phyloP scores from a whole-genome alignment of 176 grass and related monocot genomes.

The Typha latifolia region DNA sequence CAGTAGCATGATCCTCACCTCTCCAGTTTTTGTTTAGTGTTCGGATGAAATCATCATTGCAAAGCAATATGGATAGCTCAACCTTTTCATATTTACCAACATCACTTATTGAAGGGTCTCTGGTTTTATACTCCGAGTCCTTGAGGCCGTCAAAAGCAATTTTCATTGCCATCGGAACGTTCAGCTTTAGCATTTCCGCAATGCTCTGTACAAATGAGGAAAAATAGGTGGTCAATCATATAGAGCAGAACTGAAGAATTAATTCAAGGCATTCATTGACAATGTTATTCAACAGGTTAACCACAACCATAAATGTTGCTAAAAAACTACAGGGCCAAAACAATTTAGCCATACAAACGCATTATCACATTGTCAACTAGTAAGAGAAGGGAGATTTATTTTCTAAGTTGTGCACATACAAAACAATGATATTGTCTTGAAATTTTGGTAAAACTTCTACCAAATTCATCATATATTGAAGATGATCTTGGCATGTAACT shows the following conservation, averaged over 20 bases:
- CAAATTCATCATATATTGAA: neutral
- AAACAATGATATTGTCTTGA: neutral
- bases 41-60: constrained; percentile 62
- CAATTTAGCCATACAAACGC: too few species aligned
- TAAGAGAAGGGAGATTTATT: neutral
- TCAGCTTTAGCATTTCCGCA: constrained; percentile 79
- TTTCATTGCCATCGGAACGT: constrained; percentile 90
- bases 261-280: neutral
- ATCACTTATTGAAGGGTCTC: constrained; percentile 60
- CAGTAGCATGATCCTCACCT: constrained; percentile 45
- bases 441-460: neutral
- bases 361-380: too few species aligned
- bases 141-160: constrained; percentile 79
- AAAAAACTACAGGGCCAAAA: too few species aligned
- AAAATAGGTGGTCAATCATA: neutral
- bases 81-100: constrained; percentile 72
- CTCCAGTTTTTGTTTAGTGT: constrained; percentile 71
- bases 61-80: constrained; percentile 67
- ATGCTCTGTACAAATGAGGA: constrained; percentile 48
- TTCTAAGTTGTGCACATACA: neutral
- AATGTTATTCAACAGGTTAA: neutral
- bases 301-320: too few species aligned
- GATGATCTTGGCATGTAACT: too few species aligned
- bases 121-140: constrained; percentile 62
- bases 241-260: neutral